Conservation (phyloP, 75 land plant genomes). For the Adiantum capillusveneris region DNA sequence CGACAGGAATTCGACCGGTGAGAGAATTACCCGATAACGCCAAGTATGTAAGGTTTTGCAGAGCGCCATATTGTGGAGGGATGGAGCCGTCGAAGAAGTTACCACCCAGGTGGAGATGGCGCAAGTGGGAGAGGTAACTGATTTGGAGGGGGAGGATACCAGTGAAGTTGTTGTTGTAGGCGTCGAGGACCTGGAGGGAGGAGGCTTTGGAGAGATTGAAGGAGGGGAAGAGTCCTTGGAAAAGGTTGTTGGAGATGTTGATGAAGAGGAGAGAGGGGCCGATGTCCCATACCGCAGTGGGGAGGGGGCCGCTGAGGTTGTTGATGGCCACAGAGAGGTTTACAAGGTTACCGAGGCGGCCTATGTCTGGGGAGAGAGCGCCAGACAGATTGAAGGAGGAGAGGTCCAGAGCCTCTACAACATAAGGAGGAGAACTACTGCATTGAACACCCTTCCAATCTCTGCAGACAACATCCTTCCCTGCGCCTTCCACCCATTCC, state of each 20-base stretch:
- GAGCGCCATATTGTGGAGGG: conserved; percentile 19
- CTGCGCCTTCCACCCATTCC: conserved; percentile 8
- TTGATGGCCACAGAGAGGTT: conserved; percentile 31
- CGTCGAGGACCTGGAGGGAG: conserved; percentile 17
- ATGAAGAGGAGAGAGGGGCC: conserved; percentile 9
- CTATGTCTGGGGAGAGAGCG: conserved; percentile 16
- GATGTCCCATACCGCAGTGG: conserved; percentile 14
- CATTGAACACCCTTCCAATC: neutral
- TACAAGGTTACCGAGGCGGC: conserved; percentile 15
- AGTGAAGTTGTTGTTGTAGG: conserved; percentile 25
- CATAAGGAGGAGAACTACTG: neutral
- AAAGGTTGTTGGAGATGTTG: conserved; percentile 40
- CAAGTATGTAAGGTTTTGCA: conserved; percentile 11
- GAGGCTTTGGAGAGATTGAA: neutral
- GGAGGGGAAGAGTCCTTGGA: conserved; percentile 20
- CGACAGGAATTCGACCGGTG: conserved; percentile 13
- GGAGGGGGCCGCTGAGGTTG: conserved; percentile 26
- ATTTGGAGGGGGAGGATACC: conserved; percentile 42
- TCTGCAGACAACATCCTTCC: neutral
- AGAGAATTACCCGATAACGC: conserved; percentile 20
- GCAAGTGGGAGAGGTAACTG: conserved; percentile 33
- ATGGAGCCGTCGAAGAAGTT: conserved; percentile 39
- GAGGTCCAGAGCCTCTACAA: conserved; percentile 20
- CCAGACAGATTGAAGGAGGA: conserved; percentile 32
- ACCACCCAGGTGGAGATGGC: conserved; percentile 38